Conservation (phyloP, 2,329 filamentous ascomycete genomes). For the Coleophoma crateriformis region DNA sequence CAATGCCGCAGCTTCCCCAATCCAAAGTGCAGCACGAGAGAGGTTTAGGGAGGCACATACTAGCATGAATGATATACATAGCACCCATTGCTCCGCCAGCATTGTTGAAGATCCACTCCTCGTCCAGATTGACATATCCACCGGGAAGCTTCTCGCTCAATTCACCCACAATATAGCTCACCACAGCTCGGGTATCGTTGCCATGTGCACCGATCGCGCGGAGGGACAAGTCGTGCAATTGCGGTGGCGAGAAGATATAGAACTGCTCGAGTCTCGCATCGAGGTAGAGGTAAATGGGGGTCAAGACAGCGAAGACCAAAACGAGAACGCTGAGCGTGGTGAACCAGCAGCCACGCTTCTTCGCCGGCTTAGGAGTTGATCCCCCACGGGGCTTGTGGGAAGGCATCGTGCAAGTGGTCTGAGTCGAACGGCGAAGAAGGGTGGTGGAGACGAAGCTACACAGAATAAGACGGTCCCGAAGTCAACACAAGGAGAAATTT, state of each 20-base stretch:
- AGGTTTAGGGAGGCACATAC: conserved; percentile 37
- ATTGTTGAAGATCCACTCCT: conserved; percentile 92
- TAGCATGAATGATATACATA: conserved; percentile 87
- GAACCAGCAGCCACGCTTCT: conserved; percentile 2
- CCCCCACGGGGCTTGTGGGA: not conserved
- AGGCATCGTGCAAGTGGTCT: not conserved
- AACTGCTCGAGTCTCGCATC: conserved; percentile 49
- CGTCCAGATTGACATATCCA: conserved; percentile 58
- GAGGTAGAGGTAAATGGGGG: conserved; percentile 46
- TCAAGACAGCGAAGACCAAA: conserved; percentile 47
- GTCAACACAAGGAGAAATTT: not conserved
- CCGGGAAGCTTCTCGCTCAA: conserved; percentile 44
- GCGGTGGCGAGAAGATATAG: conserved; percentile 69
- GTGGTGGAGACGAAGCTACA: not conserved
- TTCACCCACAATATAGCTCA: conserved; percentile 64
- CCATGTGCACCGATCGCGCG: conserved; percentile 63
- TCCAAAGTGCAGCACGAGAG: too few species aligned
- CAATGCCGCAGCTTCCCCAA: not conserved
- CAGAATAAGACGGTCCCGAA: not conserved
- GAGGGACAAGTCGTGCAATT: conserved; percentile 64
- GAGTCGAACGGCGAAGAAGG: not conserved
- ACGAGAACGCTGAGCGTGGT: conserved; percentile 40
- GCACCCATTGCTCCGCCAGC: conserved; percentile 86
- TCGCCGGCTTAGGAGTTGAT: too few species aligned
- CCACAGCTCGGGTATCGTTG: conserved; percentile 67